These are phyloP conservation scores for Aphanomyces astaci DNA, from an alignment of 352 stramenopile genomes.

Conservation along the genomic window DNA sequence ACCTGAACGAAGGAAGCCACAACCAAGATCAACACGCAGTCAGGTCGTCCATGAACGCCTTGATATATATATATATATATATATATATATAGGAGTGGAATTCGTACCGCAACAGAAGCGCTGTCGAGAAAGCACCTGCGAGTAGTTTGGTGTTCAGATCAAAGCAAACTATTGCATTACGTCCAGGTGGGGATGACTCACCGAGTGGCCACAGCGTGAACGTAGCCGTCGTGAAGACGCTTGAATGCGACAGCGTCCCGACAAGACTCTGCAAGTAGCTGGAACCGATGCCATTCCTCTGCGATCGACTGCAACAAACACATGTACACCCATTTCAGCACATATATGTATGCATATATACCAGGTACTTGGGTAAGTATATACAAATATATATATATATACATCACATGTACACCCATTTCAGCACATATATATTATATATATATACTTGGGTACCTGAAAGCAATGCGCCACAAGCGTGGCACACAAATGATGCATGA, in stretches of 20 bases:
- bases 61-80: neutral
- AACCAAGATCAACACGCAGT: too few relatives aligned
- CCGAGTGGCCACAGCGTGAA: neutral
- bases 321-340: too few relatives aligned
- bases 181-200: too few relatives aligned
- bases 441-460: neutral
- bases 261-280: neutral
- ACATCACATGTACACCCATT: too few relatives aligned
- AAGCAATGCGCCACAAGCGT: slow-evolving; percentile 6
- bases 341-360: too few relatives aligned
- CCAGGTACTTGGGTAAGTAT: too few relatives aligned
- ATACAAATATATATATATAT: too few relatives aligned
- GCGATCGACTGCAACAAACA: slow-evolving; percentile 3
- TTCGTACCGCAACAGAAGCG: neutral
- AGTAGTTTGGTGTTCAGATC: too few relatives aligned
- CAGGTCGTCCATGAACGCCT: too few relatives aligned
- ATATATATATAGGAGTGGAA: neutral
- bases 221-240: neutral
- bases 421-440: too few relatives aligned
- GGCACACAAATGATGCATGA: neutral
- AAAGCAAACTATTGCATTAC: too few relatives aligned
- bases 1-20: too few relatives aligned
- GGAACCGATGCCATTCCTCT: slow-evolving; percentile 12
- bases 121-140: neutral
- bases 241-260: neutral